These are phyloP conservation scores for Cinchona pubescens DNA, from an alignment of 257 asterid species.

Conservation along the genomic window DNA sequence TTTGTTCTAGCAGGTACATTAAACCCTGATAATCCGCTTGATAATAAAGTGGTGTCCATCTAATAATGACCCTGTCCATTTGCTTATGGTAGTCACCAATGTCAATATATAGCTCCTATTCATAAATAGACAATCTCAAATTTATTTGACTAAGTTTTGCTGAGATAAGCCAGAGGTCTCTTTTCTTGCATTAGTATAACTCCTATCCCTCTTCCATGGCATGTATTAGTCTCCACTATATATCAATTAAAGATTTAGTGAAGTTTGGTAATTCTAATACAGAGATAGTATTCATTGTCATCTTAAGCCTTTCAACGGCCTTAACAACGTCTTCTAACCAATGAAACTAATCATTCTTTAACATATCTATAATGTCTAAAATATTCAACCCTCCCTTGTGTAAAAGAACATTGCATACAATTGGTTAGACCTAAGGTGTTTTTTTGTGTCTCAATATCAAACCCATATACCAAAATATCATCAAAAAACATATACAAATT, in stretches of 20 bases:
- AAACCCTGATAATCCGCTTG: too few species aligned
- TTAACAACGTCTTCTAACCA: too few species aligned
- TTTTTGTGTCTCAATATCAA: neutral
- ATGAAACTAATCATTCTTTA: neutral
- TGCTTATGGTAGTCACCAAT: too few species aligned
- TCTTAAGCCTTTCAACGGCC: neutral
- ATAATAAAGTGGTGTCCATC: too few species aligned
- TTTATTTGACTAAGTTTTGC: too few species aligned
- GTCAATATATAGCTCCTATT: too few species aligned
- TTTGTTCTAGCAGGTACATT: too few species aligned
- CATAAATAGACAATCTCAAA: too few species aligned
- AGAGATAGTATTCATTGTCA: neutral
- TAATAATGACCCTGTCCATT: too few species aligned
- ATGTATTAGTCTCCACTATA: neutral
- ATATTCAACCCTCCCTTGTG: neutral
- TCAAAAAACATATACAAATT: neutral
- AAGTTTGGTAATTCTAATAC: neutral
- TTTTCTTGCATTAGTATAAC: neutral
- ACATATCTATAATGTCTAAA: neutral
- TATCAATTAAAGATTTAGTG: neutral
- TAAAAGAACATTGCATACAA: conserved; percentile 3
- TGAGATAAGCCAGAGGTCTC: too few species aligned
- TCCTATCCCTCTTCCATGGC: neutral
- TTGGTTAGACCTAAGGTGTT: neutral
- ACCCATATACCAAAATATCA: neutral